Percentiles rank a stretch among this genome's conserved stretches.
Evolutionary conservation across 2,329 filamentous ascomycete species (phyloP).

Genomic region (Chaetomiaceae sp.): DNA sequence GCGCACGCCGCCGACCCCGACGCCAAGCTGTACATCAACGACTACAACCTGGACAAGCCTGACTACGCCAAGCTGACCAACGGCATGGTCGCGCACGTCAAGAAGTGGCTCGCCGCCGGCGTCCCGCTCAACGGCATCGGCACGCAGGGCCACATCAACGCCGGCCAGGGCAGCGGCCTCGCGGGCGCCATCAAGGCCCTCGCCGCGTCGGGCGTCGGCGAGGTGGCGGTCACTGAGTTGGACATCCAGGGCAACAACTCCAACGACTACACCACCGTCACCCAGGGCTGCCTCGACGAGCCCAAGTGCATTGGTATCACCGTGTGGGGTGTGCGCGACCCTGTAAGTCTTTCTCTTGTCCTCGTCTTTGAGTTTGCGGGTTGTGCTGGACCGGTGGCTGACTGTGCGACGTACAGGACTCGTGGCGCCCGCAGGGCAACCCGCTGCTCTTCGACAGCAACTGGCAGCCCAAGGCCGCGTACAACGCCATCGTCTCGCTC

Average conservation of each 20-base stretch:
- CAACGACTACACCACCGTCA: constrained; percentile 52
- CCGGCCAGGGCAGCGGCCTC: constrained; percentile 38
- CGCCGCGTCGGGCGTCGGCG: constrained; percentile 42
- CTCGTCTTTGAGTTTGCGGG: not conserved
- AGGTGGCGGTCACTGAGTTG: constrained; percentile 61
- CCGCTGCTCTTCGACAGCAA: constrained; percentile 49
- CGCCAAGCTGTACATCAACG: constrained; percentile 71
- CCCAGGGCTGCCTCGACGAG: constrained; percentile 52
- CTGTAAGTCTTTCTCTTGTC: constrained; percentile 27
- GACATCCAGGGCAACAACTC: constrained; percentile 55
- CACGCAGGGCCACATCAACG: constrained; percentile 49
- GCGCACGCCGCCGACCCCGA: constrained; percentile 59
- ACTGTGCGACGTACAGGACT: constrained; percentile 32
- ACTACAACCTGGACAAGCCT: constrained; percentile 61
- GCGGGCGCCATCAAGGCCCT: constrained; percentile 47
- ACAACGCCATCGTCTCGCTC: constrained; percentile 37
- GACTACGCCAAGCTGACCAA: constrained; percentile 49
- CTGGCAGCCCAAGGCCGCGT: constrained; percentile 47
- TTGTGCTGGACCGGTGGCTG: not conserved
- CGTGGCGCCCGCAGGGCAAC: constrained; percentile 44
- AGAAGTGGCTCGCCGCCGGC: constrained; percentile 56
- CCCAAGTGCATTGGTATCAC: constrained; percentile 60
- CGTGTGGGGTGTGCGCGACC: constrained; percentile 51
- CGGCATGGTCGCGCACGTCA: constrained; percentile 53
- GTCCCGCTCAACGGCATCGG: constrained; percentile 61